Evolutionary conservation across 2,329 filamentous ascomycete genomes (phyloP), one percentile per base, ranked within the genome.

Genomic region (Hysterium pulicare): DNA sequence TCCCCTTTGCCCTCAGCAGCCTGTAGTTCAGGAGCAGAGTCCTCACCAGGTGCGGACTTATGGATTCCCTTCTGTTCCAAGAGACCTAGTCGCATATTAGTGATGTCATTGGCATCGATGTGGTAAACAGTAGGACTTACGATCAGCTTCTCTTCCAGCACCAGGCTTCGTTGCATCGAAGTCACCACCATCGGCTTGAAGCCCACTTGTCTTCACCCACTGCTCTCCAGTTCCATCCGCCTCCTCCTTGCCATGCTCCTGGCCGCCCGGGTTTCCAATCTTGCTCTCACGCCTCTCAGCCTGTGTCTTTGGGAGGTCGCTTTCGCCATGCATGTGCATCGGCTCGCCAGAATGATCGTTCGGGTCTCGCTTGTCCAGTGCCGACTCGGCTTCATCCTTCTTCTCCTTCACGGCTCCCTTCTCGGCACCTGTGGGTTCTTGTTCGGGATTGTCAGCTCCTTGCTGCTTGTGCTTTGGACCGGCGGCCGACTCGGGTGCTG

Each of bases 111-210:
- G 33, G 47, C 50, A 15, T n/a, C 19, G 51, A 16, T 15, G 17
- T 5, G n/a, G 8, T 17, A 3, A 19, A 35, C 23, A 23, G 15
- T 0, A 23, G 28, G 44, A 63, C 68, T 57, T 64, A 83, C 84
- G 76, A 51, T 84, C 81, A 47, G 83, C 83, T 62, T 87, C 84
- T 26, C 65, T 69, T 3, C 81, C 82, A 9, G 84, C 84, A 9
- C 83, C 83, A 0, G 82, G 76, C 45, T 76, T 76, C 6, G 54
- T 55, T 1, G 65, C 67, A 53, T 86, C 83, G 57, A 86, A 85
- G 52, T 86, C 73, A 5, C 83, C 83, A 1, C 83, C 83, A 30
- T 87, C 82, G 13, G 81, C 79, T 24, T 71, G 66, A 21, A 85
- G 60, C 0, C 83, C 83, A 1, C 72, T 74, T 17, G 73, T 75